phyloP scores from a whole-genome alignment of 352 stramenopile genomes.

The Globisporangium spiculum region DNA sequence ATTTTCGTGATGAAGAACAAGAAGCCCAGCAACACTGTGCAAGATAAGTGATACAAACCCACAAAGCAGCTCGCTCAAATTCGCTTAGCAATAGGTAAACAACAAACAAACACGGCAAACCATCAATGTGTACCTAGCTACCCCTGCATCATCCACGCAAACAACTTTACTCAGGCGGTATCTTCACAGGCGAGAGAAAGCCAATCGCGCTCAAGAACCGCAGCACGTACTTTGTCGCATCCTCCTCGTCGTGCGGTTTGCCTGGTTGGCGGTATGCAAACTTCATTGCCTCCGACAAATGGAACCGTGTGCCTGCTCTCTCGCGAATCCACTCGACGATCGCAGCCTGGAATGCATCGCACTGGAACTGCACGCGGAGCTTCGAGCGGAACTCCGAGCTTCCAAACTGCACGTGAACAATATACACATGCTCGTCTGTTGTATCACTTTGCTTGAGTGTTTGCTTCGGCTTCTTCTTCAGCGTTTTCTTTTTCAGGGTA shows the following conservation, averaged over 20 bases:
- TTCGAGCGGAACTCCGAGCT: constrained; percentile 25
- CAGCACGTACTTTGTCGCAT: constrained; percentile 38
- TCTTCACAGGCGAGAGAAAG: constrained; percentile 42
- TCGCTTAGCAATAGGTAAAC: neutral
- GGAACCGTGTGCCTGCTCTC: constrained; percentile 7
- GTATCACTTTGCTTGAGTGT: constrained; percentile 7
- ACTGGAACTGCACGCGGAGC: constrained; percentile 51
- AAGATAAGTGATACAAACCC: constrained; percentile 5
- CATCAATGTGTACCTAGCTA: neutral
- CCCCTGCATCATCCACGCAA: neutral
- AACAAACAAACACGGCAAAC: constrained; percentile 3
- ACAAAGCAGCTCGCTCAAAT: neutral
- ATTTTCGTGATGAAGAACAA: constrained; percentile 61
- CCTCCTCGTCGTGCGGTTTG: constrained; percentile 17
- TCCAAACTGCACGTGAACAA: constrained; percentile 27
- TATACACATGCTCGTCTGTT: constrained; percentile 25
- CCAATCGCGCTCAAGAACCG: constrained; percentile 50
- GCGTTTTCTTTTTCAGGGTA: constrained; percentile 22
- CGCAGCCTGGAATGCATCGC: constrained; percentile 35
- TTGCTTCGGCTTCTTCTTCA: constrained; percentile 41
- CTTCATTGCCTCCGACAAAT: constrained; percentile 3
- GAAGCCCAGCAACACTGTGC: neutral
- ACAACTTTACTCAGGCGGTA: constrained; percentile 7
- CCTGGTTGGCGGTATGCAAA: constrained; percentile 1
- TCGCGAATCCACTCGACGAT: constrained; percentile 59